Conservation (phyloP, 805 yeast genomes). For the Candida sanyiensis region DNA sequence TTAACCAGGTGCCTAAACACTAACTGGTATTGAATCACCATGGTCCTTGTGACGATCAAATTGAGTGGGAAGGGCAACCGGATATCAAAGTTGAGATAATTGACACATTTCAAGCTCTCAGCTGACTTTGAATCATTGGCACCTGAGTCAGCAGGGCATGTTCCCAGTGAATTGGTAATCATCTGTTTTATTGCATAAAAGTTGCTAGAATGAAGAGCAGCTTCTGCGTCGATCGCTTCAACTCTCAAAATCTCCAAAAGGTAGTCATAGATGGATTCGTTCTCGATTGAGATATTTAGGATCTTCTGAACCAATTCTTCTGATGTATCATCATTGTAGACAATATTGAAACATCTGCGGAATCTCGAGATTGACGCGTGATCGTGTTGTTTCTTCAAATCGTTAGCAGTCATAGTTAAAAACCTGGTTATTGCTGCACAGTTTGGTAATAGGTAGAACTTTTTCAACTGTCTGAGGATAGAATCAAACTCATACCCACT, state of each 20-base stretch:
- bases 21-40: slow-evolving; percentile 71
- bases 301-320: slow-evolving; percentile 24
- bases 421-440: slow-evolving; percentile 49
- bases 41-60: slow-evolving; percentile 62
- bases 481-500: slow-evolving; percentile 51
- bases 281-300: slow-evolving; percentile 36
- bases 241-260: slow-evolving; percentile 47
- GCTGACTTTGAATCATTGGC: slow-evolving; percentile 20
- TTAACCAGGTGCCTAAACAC: slow-evolving; percentile 66
- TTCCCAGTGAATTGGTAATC: slow-evolving; percentile 36
- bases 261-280: slow-evolving; percentile 34
- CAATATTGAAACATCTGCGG: slow-evolving; percentile 26
- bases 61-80: slow-evolving; percentile 85
- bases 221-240: slow-evolving; percentile 49
- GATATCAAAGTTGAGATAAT: slow-evolving; percentile 49
- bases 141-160: slow-evolving; percentile 10
- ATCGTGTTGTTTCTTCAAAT: slow-evolving; percentile 39
- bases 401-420: slow-evolving; percentile 44
- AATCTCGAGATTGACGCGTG: slow-evolving; percentile 29
- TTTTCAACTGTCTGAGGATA: slow-evolving; percentile 46
- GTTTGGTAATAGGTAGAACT: slow-evolving; percentile 50
- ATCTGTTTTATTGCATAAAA: slow-evolving; percentile 39
- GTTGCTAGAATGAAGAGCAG: slow-evolving; percentile 40
- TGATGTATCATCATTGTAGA: slow-evolving; percentile 11
- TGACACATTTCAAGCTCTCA: slow-evolving; percentile 38